Evolutionary conservation across 176 grass and related monocot species (phyloP), one percentile per base, ranked within the genome.

Genomic region (Cenchrus fungigraminus): DNA sequence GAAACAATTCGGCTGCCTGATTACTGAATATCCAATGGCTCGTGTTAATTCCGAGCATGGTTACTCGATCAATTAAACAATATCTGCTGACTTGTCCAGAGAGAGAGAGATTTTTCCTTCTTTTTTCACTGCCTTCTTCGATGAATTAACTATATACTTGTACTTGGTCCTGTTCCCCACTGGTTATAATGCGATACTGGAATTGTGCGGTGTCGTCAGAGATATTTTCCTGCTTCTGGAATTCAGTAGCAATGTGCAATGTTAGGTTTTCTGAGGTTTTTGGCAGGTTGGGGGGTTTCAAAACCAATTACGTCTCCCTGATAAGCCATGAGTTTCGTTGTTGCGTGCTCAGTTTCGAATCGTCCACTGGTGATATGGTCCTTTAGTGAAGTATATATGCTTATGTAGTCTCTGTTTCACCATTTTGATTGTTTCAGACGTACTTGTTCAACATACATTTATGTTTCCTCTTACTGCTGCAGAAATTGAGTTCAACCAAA

Each of bases 401-500:
- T 37, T 14, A 51, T 34, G 44, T n/a, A 73, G 5, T 62, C 31
- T 20, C 42, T 28, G 14, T 34, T 31, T 55, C 34, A 29, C 49
- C 10, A 53, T 53, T 77, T 49, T 71, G 11, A 13, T 67, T 47
- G 7, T 75, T 62, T 31, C 77, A 81, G 29, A 53, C 22, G 31
- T 20, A 14, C 5, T 46, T 53, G 52, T 64, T 55, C 2, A 32
- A 19, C 9, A 25, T 29, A 50, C 56, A 76, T 52, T 70, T 5
- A 56, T 54, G 12, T 67, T 34, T 83, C 44, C 19, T 37, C 62
- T 16, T 57, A 63, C 54, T 77, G 63, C 69, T 71, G 56, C 55
- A 89, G 88, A 86, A 77, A 77, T 56, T 54, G 55, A 71, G 32
- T 54, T 76, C 55, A 45, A 56, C 63, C 25, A 82, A 76, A 31